A percentile compares a stretch with the other conserved stretches of the same genome.
Evolutionary conservation across 306 rosid genomes (phyloP).

Genomic region (Psophocarpus tetragonolobus): DNA sequence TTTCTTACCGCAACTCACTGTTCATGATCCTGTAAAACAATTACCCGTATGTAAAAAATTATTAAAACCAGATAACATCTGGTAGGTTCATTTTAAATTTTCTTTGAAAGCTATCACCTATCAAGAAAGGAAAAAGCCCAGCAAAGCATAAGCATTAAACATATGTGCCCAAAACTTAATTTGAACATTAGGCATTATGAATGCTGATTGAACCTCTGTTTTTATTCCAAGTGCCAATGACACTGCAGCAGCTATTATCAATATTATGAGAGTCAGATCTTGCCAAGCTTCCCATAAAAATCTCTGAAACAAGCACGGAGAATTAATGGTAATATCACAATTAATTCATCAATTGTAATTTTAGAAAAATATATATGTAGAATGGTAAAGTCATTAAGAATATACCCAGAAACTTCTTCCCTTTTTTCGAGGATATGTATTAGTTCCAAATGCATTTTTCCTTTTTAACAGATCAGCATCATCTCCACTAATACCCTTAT

Average conservation of each 20-base stretch:
- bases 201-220: conserved; percentile 69
- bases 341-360: conserved; percentile 22
- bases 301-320: conserved; percentile 52
- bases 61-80: not conserved
- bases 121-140: conserved; percentile 4
- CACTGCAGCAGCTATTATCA: conserved; percentile 89
- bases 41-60: not conserved
- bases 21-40: not conserved
- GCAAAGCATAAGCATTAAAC: conserved; percentile 1
- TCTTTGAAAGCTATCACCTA: not conserved
- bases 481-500: conserved; percentile 75
- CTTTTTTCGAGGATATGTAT: conserved; percentile 92
- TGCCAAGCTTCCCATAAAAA: conserved; percentile 99
- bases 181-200: conserved; percentile 6
- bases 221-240: conserved; percentile 90
- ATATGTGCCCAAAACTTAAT: not conserved
- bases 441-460: conserved; percentile 81
- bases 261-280: conserved; percentile 87
- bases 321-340: conserved; percentile 12
- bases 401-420: conserved; percentile 90
- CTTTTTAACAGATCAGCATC: conserved; percentile 62
- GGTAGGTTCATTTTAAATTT: not conserved
- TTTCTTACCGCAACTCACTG: not conserved
- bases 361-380: not conserved
- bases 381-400: conserved; percentile 11